Conservation (phyloP, 2,329 filamentous ascomycete species). For the Thelonectria discophora region DNA sequence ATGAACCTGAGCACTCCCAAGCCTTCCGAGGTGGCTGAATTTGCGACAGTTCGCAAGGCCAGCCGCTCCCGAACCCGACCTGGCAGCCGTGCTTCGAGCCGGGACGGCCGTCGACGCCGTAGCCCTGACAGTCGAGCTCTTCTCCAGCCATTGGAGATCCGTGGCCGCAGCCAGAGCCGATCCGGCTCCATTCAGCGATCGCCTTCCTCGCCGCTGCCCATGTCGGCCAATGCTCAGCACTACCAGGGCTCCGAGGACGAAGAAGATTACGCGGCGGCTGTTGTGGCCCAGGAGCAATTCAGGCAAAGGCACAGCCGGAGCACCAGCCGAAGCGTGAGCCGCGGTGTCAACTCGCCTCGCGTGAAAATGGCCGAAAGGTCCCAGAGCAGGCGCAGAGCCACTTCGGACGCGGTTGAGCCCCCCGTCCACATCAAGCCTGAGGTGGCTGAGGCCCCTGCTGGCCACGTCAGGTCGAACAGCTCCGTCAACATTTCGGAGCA, state of each 20-base stretch:
- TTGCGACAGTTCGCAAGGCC: slow-evolving; percentile 56
- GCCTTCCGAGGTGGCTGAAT: slow-evolving; percentile 49
- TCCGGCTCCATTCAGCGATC: slow-evolving; percentile 71
- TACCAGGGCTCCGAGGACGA: slow-evolving; percentile 69
- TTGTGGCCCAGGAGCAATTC: slow-evolving; percentile 65
- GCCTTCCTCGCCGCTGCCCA: slow-evolving; percentile 82
- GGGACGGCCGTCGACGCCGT: slow-evolving; percentile 55
- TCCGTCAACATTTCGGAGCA: slow-evolving; percentile 54
- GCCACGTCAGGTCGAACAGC: slow-evolving; percentile 44
- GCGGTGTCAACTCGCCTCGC: slow-evolving; percentile 50
- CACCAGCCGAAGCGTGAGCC: slow-evolving; percentile 60
- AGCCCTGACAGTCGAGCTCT: slow-evolving; percentile 57
- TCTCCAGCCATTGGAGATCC: slow-evolving; percentile 56
- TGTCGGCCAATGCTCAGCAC: slow-evolving; percentile 62
- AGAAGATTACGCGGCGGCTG: slow-evolving; percentile 63
- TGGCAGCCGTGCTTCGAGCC: slow-evolving; percentile 60
- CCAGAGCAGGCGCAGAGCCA: slow-evolving; percentile 49
- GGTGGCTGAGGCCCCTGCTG: slow-evolving; percentile 40
- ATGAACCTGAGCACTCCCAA: slow-evolving; percentile 66
- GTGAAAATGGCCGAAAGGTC: slow-evolving; percentile 48
- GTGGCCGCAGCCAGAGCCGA: slow-evolving; percentile 71
- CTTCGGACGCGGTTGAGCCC: slow-evolving; percentile 44
- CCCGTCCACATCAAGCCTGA: slow-evolving; percentile 13
- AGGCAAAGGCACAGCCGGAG: slow-evolving; percentile 64
- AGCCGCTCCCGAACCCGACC: slow-evolving; percentile 44